Evolutionary conservation across 208 protist species (phyloP).

Genomic region (Acanthamoeba culbertsoni): DNA sequence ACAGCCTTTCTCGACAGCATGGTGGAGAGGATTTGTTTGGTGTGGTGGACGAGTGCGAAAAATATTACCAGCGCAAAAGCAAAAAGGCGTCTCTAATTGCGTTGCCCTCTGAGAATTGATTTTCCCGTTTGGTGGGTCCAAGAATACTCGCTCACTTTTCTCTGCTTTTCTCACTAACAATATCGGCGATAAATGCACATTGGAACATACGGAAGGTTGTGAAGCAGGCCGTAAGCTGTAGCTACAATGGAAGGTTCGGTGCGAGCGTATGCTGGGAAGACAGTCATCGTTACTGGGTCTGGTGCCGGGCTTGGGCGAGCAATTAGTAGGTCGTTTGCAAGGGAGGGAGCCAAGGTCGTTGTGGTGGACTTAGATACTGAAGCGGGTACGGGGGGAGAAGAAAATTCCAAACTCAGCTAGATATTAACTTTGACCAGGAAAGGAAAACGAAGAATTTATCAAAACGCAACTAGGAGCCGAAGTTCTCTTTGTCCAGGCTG

Average conservation of each 20-base stretch:
- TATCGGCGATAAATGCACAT: too few relatives aligned
- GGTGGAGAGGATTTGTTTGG: not conserved
- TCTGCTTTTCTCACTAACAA: too few relatives aligned
- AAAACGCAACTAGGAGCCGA: not conserved
- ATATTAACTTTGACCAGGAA: not conserved
- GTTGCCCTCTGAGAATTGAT: not conserved
- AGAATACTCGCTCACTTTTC: too few relatives aligned
- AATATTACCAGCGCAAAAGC: not conserved
- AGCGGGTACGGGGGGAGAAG: not conserved
- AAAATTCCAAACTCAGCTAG: not conserved
- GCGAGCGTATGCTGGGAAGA: not conserved
- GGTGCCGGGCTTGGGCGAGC: not conserved
- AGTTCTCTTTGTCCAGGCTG: slow-evolving; percentile 10
- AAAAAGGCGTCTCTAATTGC: too few relatives aligned
- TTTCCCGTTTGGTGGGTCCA: too few relatives aligned
- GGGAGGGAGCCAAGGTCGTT: not conserved
- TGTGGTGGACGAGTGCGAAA: not conserved
- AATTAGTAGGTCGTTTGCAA: not conserved
- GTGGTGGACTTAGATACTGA: not conserved
- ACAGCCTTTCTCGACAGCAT: not conserved
- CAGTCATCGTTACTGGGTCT: slow-evolving; percentile 3
- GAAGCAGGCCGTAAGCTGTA: too few relatives aligned
- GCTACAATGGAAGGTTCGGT: not conserved
- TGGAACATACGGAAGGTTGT: too few relatives aligned
- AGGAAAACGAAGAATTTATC: slow-evolving; percentile 14